Percentiles rank a stretch among this genome's conserved stretches.
phyloP scores from a whole-genome alignment of 805 yeast species.

The Kodamaea fukazawae region DNA sequence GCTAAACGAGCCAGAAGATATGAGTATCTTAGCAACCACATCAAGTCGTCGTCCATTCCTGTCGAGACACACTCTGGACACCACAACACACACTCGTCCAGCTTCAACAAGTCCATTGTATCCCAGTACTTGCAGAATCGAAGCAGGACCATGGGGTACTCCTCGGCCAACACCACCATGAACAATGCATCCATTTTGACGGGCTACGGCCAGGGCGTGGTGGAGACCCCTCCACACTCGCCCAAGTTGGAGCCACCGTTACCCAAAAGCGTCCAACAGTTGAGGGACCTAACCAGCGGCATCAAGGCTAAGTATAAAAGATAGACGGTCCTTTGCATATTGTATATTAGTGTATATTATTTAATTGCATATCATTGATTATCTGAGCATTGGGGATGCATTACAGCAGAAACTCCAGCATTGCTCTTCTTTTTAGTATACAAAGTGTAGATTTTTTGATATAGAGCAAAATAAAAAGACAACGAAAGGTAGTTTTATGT shows the following conservation, averaged over 20 bases:
- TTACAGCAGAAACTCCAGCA: no score
- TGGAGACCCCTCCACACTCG: constrained; percentile 30
- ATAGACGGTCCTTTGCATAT: constrained; percentile 1
- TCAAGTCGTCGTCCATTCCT: constrained; percentile 5
- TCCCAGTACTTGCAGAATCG: constrained; percentile 12
- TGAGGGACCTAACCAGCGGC: constrained; percentile 20
- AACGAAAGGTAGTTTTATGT: no score
- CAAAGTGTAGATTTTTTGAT: no score
- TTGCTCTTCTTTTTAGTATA: no score
- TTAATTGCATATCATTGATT: constrained; percentile 4
- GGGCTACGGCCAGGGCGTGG: constrained; percentile 35
- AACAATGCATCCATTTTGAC: constrained; percentile 29
- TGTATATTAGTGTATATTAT: constrained; percentile 7
- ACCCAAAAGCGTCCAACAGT: constrained; percentile 23
- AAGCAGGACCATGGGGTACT: neutral
- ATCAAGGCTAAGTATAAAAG: constrained; percentile 13
- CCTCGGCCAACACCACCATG: constrained; percentile 17
- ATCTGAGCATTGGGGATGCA: neutral
- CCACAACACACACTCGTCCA: neutral
- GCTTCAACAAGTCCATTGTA: constrained; percentile 10
- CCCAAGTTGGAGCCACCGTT: constrained; percentile 10
- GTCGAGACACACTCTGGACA: neutral
- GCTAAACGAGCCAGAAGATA: constrained; percentile 30
- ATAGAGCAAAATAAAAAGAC: no score
- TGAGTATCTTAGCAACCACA: constrained; percentile 34